Conservation (phyloP, 495 filamentous ascomycete species). For the Neurospora sp. region DNA sequence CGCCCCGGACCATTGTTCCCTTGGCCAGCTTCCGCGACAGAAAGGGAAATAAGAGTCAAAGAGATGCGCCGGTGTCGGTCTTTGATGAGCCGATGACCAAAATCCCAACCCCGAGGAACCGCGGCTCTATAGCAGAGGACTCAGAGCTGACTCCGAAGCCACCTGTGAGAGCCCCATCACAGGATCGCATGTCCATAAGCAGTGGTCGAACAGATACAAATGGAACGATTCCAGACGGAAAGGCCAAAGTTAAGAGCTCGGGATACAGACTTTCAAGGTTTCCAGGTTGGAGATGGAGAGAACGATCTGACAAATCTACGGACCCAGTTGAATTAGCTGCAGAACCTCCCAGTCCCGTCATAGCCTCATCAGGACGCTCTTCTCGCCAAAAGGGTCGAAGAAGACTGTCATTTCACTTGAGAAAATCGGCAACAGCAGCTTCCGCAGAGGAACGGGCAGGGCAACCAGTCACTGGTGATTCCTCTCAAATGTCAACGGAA, state of each 20-base stretch:
- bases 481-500: not conserved
- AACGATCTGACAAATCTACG: not conserved
- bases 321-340: not conserved
- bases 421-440: not conserved
- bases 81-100: not conserved
- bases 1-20: not conserved
- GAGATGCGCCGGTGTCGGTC: not conserved
- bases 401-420: not conserved
- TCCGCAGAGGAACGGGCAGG: not conserved
- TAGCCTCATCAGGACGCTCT: not conserved
- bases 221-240: not conserved
- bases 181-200: not conserved
- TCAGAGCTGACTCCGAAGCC: not conserved
- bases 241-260: slow-evolving; percentile 1
- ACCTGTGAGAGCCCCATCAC: not conserved
- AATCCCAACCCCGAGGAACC: not conserved
- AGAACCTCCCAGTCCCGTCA: not conserved
- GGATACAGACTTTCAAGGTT: slow-evolving; percentile 6
- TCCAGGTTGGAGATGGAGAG: slow-evolving; percentile 8
- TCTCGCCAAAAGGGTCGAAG: not conserved
- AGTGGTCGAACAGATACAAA: not conserved
- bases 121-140: not conserved
- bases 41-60: not conserved
- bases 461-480: not conserved
- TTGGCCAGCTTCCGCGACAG: not conserved